Evolutionary conservation across 2,329 filamentous ascomycete genomes (phyloP).

Genomic region (Xylariaceae sp.): DNA sequence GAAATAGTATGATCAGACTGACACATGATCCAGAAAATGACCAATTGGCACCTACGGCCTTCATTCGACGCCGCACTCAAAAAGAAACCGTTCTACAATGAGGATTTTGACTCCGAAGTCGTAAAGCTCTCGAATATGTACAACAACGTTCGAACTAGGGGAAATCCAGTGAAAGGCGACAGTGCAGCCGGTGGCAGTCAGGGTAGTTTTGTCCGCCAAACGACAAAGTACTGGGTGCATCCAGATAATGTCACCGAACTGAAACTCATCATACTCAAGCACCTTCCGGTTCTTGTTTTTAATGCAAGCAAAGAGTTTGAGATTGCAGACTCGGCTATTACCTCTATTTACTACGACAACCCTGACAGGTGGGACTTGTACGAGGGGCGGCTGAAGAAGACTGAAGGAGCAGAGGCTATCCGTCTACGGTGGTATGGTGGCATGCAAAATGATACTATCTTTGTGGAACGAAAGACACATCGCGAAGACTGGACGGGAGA

Average conservation of each 20-base stretch:
- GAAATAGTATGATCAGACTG: constrained; percentile 13
- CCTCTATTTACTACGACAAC: constrained; percentile 98
- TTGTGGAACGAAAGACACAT: constrained; percentile 97
- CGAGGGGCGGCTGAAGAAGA: constrained; percentile 93
- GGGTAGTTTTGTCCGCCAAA: constrained; percentile 95
- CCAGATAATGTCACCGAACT: constrained; percentile 97
- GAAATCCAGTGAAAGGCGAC: constrained; percentile 91
- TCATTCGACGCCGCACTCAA: constrained; percentile 96
- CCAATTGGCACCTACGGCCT: constrained; percentile 88
- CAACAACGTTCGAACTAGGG: constrained; percentile 90
- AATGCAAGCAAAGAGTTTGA: constrained; percentile 98
- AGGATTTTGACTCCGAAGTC: constrained; percentile 96
- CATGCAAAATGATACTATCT: constrained; percentile 94
- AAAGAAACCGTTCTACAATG: constrained; percentile 97
- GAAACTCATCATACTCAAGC: constrained; percentile 97
- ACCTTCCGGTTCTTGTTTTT: constrained; percentile 95
- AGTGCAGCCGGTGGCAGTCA: constrained; percentile 88
- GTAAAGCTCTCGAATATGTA: constrained; percentile 95
- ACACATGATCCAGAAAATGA: constrained; percentile 74
- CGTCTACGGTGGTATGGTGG: constrained; percentile 96
- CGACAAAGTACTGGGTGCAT: constrained; percentile 99
- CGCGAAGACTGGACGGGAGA: constrained; percentile 99
- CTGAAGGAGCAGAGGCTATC: constrained; percentile 95
- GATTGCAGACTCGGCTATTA: constrained; percentile 87
- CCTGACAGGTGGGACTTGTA: constrained; percentile 93